A percentile compares a stretch with the other conserved stretches of the same genome.
Evolutionary conservation across 352 stramenopile genomes (phyloP).

Genomic region (Phytophthora rubi): DNA sequence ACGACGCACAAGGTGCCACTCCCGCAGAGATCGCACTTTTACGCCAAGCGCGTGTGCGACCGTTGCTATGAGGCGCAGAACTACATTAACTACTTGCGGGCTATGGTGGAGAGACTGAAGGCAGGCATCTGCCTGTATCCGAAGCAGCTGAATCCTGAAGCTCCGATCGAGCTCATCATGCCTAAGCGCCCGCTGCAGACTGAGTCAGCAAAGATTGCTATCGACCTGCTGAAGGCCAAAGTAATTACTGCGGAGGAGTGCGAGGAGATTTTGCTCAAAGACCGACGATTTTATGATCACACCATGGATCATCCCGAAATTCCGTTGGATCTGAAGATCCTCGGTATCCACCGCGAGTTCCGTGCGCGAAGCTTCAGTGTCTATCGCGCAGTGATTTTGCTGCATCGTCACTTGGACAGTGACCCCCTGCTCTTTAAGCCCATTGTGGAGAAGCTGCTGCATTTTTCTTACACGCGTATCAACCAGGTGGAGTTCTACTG

Average conservation of each 20-base stretch:
- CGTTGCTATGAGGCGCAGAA: constrained; percentile 85
- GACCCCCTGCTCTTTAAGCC: constrained; percentile 88
- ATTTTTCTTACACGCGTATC: constrained; percentile 90
- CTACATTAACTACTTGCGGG: constrained; percentile 87
- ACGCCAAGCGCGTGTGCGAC: constrained; percentile 88
- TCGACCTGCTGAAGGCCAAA: constrained; percentile 83
- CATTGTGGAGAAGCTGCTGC: constrained; percentile 82
- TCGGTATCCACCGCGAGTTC: constrained; percentile 89
- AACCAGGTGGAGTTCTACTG: constrained; percentile 94
- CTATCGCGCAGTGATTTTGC: constrained; percentile 83
- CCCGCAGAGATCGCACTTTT: constrained; percentile 82
- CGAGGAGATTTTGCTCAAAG: constrained; percentile 84
- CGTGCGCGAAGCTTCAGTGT: constrained; percentile 80
- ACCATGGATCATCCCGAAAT: constrained; percentile 87
- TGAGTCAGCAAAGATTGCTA: constrained; percentile 85
- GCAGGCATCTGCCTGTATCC: constrained; percentile 88
- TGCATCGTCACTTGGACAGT: constrained; percentile 87
- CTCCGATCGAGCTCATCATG: constrained; percentile 89
- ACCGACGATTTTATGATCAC: constrained; percentile 85
- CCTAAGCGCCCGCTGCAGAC: constrained; percentile 84
- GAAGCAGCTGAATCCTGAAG: constrained; percentile 82
- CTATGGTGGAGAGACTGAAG: constrained; percentile 86
- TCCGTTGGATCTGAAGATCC: constrained; percentile 84
- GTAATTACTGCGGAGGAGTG: constrained; percentile 89
- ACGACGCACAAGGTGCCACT: constrained; percentile 82